Base-by-base conservation (phyloP, 148 eudicot species). In the Nepenthes mirabilis region DNA sequence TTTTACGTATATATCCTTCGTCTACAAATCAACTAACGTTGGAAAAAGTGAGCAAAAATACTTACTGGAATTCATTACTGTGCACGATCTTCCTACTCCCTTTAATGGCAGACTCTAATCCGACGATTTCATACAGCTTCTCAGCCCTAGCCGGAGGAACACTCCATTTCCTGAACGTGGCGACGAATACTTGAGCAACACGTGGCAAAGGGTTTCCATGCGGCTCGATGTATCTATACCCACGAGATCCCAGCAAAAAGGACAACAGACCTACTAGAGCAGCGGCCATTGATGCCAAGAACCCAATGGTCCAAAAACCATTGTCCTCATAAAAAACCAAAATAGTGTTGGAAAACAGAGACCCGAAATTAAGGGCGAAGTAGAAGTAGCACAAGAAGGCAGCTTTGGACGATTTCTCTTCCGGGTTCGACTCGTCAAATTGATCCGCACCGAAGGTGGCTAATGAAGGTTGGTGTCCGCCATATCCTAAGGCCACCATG, bases 361-460 rank as follows among this genome's bases (percentile, higher is more conserved):
- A 88, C 6, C 99, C 99, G 11, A 68, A 50, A 11, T 93, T 88
- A n/a, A 93, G 88, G 12, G 99, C 87, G 55, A 81, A 84, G 66
- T 93, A 93, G 52, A 93, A 93, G 77, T 84, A 86, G 64, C 81
- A 62, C 49, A 88, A 93, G 64, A 86, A 93, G 43, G 75, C 83
- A 11, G 71, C 72, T 65, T 72, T 89, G 0, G 80, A 64, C 2
- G 34, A 9, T 33, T 33, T 72, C 9, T 76, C 69, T 63, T 81
- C 74, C 0, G 80, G 72, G 14, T 72, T 55, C 10, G 62, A 33
- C 14, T 80, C 88, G 32, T 80, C 86, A 33, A 93, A 93, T 57
- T 93, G 99, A 77, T 93, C 99, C 6, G 95, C 78, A 23, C 99
- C 99, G 14, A 93, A 83, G 36, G 99, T 93, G 12, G 96, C 99